Percentiles rank a stretch among this genome's conserved stretches.
These are phyloP conservation scores for Raffaelea albimanens DNA, from an alignment of 2,329 filamentous ascomycete genomes.

Conservation along the genomic window DNA sequence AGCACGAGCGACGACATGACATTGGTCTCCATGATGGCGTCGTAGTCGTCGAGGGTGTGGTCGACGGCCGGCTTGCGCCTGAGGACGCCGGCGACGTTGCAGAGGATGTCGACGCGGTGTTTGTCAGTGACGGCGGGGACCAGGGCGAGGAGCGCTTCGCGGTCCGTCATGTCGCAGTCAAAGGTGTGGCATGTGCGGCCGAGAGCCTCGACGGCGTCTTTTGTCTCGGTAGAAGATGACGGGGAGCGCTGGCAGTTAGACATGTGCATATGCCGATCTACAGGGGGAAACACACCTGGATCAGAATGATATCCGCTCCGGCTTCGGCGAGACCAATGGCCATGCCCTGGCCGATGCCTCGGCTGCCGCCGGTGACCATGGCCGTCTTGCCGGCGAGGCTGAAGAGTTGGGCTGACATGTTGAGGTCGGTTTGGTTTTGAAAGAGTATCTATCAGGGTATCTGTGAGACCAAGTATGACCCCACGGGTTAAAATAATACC, in stretches of 20 bases:
- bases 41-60: slow-evolving; percentile 56
- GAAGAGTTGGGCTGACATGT: slow-evolving; percentile 10
- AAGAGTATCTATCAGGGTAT: too few species aligned
- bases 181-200: slow-evolving; percentile 11
- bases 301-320: background rate
- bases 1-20: slow-evolving; percentile 55
- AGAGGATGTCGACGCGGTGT: slow-evolving; percentile 37
- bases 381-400: slow-evolving; percentile 6
- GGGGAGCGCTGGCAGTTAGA: too few species aligned
- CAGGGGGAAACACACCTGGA: too few species aligned
- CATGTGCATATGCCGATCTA: too few species aligned
- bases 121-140: slow-evolving; percentile 23
- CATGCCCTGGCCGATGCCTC: slow-evolving; percentile 4
- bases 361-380: slow-evolving; percentile 3
- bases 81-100: slow-evolving; percentile 62
- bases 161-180: slow-evolving; percentile 14
- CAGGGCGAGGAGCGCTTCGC: slow-evolving; percentile 1
- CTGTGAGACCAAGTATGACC: too few species aligned
- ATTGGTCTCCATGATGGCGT: slow-evolving; percentile 48
- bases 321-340: slow-evolving; percentile 4
- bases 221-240: too few species aligned
- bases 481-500: too few species aligned
- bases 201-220: slow-evolving; percentile 6
- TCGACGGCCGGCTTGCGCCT: slow-evolving; percentile 51
- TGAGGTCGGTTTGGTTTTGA: too few species aligned